These are phyloP conservation scores for Trichocladium uniseriatum DNA, from an alignment of 495 filamentous ascomycete species.

Conservation along the genomic window DNA sequence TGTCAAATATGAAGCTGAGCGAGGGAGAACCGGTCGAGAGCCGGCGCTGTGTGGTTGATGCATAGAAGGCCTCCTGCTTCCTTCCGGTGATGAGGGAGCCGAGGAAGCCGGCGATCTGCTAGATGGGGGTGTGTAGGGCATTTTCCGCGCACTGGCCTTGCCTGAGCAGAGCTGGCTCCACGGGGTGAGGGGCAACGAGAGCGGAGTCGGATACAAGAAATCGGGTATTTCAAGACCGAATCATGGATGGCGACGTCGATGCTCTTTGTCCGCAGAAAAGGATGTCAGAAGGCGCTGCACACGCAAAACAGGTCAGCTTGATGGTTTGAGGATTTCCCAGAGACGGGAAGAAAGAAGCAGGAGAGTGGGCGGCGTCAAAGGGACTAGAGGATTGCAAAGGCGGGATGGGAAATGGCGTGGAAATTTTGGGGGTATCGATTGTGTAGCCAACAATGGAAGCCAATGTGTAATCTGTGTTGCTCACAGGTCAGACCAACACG, in stretches of 20 bases:
- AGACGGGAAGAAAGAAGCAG: not conserved
- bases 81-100: conserved; percentile 50
- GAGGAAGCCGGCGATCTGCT: conserved; percentile 72
- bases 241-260: conserved; percentile 18
- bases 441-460: conserved; percentile 1
- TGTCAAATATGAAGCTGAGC: conserved; percentile 68
- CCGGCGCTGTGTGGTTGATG: conserved; percentile 32
- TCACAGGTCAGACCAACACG: not conserved
- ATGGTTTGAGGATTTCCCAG: not conserved
- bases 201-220: not conserved
- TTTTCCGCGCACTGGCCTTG: conserved; percentile 29
- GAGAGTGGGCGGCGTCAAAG: not conserved
- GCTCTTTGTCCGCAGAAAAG: not conserved
- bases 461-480: conserved; percentile 1
- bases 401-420: not conserved
- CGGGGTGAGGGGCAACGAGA: not conserved
- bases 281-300: conserved; percentile 3
- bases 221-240: conserved; percentile 3
- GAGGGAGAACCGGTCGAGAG: conserved; percentile 51
- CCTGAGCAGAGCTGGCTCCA: not conserved
- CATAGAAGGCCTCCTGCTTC: conserved; percentile 50
- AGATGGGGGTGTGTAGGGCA: conserved; percentile 91
- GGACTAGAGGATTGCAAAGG: not conserved
- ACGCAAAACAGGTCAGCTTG: conserved; percentile 8
- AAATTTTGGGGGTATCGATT: not conserved